Percentiles rank a stretch among this genome's conserved stretches.
phyloP scores from a whole-genome alignment of 305 asterid species.

The Fraxinus baroniana region DNA sequence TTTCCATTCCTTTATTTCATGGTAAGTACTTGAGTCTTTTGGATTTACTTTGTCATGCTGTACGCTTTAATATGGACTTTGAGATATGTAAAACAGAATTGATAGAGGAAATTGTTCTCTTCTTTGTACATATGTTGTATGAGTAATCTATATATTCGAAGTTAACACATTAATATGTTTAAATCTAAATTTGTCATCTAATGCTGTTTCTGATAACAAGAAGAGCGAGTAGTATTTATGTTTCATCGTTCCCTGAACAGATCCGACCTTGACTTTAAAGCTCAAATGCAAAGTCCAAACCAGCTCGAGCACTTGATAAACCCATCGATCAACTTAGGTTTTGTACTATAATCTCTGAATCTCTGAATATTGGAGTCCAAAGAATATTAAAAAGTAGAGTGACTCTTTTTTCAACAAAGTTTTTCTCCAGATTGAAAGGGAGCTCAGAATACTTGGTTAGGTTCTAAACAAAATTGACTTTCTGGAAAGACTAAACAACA shows the following conservation, averaged over 20 bases:
- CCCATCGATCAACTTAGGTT: not conserved
- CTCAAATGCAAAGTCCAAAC: not conserved
- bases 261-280: not conserved
- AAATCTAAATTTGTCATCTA: not conserved
- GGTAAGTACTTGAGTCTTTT: constrained; percentile 46
- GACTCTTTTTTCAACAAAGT: not conserved
- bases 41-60: not conserved
- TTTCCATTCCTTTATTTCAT: constrained; percentile 93
- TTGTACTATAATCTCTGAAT: not conserved
- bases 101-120: not conserved
- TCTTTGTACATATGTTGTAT: not conserved
- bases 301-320: not conserved
- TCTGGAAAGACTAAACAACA: not conserved
- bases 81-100: not conserved
- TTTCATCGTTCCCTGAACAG: not conserved
- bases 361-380: not conserved
- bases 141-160: not conserved
- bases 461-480: not conserved
- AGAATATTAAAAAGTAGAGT: not conserved
- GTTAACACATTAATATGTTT: not conserved
- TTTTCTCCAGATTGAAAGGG: not conserved
- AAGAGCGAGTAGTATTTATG: not conserved
- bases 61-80: not conserved
- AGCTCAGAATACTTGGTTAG: not conserved
- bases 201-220: not conserved